Conservation (phyloP, 108 stramenopile species). For the Cyclostephanos invisitatus region DNA sequence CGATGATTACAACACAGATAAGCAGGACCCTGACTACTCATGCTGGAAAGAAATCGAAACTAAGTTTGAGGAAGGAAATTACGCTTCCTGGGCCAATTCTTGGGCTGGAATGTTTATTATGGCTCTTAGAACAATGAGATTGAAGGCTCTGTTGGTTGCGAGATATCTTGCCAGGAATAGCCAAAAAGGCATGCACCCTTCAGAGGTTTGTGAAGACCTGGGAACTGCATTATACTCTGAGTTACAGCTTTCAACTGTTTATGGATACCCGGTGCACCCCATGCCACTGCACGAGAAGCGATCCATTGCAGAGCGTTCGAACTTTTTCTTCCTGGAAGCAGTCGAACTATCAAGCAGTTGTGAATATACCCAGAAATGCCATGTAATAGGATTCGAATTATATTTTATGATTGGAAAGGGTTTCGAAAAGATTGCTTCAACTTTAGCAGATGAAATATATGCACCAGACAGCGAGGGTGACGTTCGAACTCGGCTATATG, state of each 20-base stretch:
- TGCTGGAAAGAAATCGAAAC: conserved; percentile 52
- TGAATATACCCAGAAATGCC: conserved; percentile 42
- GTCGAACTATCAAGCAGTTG: conserved; percentile 34
- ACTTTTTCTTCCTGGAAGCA: conserved; percentile 61
- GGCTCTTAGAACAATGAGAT: conserved; percentile 62
- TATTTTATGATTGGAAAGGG: conserved; percentile 87
- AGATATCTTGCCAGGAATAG: conserved; percentile 42
- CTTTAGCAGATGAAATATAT: conserved; percentile 57
- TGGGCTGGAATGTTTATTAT: conserved; percentile 85
- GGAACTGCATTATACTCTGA: conserved; percentile 68
- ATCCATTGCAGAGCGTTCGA: conserved; percentile 56
- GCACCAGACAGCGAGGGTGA: conserved; percentile 9
- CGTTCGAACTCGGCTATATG: conserved; percentile 55
- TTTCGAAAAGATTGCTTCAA: conserved; percentile 79
- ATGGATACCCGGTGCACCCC: conserved; percentile 73
- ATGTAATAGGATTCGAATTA: conserved; percentile 63
- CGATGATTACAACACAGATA: background rate
- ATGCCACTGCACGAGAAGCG: conserved; percentile 65
- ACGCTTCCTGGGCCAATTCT: conserved; percentile 67
- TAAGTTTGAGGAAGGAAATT: conserved; percentile 51
- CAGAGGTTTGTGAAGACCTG: conserved; percentile 69
- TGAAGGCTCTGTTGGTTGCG: conserved; percentile 60
- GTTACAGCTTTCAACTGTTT: conserved; percentile 71
- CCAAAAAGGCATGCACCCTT: conserved; percentile 45
- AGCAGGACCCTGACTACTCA: conserved; percentile 1